phyloP scores from a whole-genome alignment of 768 basidiomycete genomes.

The Tulasnella sp. region DNA sequence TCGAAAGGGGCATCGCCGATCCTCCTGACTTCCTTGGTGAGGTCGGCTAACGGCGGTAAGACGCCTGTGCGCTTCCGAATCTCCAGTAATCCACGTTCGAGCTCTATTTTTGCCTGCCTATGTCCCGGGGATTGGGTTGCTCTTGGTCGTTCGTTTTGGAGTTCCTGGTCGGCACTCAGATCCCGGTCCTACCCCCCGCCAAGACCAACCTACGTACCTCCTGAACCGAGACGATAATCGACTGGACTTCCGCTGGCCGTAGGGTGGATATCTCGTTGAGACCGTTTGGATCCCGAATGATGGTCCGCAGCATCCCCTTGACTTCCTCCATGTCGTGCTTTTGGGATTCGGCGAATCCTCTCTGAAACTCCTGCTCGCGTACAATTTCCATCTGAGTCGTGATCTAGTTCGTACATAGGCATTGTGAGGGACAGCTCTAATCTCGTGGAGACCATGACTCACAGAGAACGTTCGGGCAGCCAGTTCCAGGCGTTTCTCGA shows the following conservation, averaged over 20 bases:
- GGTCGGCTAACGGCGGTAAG: constrained; percentile 51
- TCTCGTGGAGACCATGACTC: not conserved
- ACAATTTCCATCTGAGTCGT: constrained; percentile 23
- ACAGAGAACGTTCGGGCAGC: constrained; percentile 23
- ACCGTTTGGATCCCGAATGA: constrained; percentile 46
- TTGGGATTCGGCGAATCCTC: constrained; percentile 18
- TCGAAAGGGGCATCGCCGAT: constrained; percentile 44
- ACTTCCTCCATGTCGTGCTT: constrained; percentile 21
- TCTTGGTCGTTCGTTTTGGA: constrained; percentile 33
- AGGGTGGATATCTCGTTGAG: constrained; percentile 43
- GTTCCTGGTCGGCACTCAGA: constrained; percentile 45
- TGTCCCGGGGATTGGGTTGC: constrained; percentile 39
- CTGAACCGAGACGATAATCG: constrained; percentile 52
- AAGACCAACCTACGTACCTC: constrained; percentile 44
- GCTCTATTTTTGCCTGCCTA: constrained; percentile 43
- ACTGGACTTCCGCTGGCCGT: constrained; percentile 45
- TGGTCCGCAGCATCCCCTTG: constrained; percentile 43
- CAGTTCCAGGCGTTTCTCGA: not conserved
- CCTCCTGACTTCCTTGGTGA: constrained; percentile 50
- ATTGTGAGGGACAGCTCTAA: not conserved
- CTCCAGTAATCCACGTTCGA: constrained; percentile 49
- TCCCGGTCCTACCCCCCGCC: not conserved
- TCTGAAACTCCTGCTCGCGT: constrained; percentile 18
- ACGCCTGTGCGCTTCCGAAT: constrained; percentile 48
- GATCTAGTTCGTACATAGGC: not conserved